Conservation (phyloP, 106 monocot species). For the Dendrobium nobile region DNA sequence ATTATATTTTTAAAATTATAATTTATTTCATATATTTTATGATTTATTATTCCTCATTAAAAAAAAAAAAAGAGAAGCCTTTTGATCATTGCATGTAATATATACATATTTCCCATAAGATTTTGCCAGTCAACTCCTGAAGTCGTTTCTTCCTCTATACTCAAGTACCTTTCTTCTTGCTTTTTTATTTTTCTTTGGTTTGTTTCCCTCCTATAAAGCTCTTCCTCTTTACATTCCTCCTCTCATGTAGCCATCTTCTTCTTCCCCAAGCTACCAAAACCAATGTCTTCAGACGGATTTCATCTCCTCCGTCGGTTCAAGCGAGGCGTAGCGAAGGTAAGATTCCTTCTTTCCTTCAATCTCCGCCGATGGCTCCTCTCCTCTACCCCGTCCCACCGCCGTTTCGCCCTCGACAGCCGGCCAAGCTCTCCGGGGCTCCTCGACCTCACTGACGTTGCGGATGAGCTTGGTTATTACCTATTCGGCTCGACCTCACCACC, state of each 20-base stretch:
- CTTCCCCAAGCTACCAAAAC: background rate
- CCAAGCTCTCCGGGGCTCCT: constrained; percentile 26
- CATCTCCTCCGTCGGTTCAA: constrained; percentile 19
- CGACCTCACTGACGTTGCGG: constrained; percentile 18
- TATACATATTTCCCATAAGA: background rate
- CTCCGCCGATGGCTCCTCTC: constrained; percentile 34
- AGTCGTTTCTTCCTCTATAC: background rate
- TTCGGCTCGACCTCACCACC: background rate
- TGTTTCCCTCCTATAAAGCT: no score
- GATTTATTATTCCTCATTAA: no score
- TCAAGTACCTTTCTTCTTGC: background rate
- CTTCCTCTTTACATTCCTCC: background rate
- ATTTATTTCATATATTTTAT: no score
- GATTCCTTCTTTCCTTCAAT: constrained; percentile 43
- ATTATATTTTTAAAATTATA: no score
- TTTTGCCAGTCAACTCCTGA: background rate
- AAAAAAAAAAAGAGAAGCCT: no score
- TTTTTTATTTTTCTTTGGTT: no score
- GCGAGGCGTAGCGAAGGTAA: constrained; percentile 42
- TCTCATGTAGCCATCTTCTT: background rate
- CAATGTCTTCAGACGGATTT: constrained; percentile 1
- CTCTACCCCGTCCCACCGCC: constrained; percentile 13
- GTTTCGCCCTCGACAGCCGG: constrained; percentile 17
- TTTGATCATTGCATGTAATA: no score
- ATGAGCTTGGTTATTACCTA: constrained; percentile 3